Conservation (phyloP, 2,329 filamentous ascomycete species). For the Trichoderma asperellum region DNA sequence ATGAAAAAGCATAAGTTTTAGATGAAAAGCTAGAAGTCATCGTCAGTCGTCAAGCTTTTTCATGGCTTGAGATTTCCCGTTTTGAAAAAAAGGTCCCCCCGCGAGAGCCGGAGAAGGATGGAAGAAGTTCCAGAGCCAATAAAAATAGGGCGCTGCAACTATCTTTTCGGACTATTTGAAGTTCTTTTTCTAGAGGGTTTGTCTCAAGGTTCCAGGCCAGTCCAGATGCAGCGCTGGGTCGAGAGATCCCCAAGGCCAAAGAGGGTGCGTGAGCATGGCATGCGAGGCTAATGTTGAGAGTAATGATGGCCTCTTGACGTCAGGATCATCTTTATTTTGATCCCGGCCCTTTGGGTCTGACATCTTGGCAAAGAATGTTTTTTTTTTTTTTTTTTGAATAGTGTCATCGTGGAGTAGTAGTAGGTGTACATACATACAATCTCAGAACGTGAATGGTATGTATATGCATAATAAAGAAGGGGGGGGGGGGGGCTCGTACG, state of each 20-base stretch:
- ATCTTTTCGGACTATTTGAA: not conserved
- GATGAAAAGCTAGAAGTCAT: not conserved
- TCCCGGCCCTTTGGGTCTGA: not conserved
- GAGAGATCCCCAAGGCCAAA: not conserved
- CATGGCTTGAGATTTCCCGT: not conserved
- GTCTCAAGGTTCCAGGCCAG: not conserved
- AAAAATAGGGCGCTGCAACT: not conserved
- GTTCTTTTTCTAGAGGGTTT: not conserved
- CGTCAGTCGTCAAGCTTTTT: not conserved
- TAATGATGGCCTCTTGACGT: conserved; percentile 10
- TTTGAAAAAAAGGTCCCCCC: not conserved
- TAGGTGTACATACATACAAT: not conserved
- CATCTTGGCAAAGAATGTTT: not conserved
- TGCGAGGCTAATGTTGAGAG: not conserved
- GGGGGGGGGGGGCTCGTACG: not conserved
- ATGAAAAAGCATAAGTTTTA: not conserved
- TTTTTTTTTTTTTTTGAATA: not conserved
- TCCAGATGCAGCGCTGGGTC: not conserved
- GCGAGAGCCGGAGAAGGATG: not conserved
- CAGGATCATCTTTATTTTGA: not conserved
- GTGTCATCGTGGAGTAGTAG: conserved; percentile 9
- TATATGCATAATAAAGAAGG: too few species aligned
- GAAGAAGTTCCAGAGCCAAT: not conserved
- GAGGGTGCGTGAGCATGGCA: not conserved
- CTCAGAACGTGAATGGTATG: not conserved